Evolutionary conservation across 1,139 yeast species (phyloP).

Genomic region (Torulaspora pretoriensis): DNA sequence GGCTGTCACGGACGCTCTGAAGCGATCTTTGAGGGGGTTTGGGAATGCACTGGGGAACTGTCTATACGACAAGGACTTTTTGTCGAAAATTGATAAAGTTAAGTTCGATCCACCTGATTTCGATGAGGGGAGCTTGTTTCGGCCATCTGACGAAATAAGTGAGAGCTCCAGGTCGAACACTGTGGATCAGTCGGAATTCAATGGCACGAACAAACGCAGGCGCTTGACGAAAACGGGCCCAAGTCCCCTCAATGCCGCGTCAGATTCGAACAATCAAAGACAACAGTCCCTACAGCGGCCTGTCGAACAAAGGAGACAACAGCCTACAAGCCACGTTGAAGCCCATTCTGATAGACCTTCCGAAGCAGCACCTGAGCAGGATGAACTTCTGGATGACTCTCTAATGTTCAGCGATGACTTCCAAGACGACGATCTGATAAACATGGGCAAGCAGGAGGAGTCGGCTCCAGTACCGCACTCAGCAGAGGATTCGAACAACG

Average conservation of each 20-base stretch:
- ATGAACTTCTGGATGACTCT: slow-evolving; percentile 58
- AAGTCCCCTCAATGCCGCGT: not conserved
- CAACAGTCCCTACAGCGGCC: slow-evolving; percentile 14
- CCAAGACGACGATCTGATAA: slow-evolving; percentile 34
- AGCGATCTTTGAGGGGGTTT: slow-evolving; percentile 70
- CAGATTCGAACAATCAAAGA: slow-evolving; percentile 2
- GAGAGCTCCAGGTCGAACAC: slow-evolving; percentile 34
- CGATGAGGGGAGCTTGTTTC: slow-evolving; percentile 45
- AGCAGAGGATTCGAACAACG: slow-evolving; percentile 3
- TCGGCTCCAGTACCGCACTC: slow-evolving; percentile 4
- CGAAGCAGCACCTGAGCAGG: slow-evolving; percentile 24
- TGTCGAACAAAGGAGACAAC: slow-evolving; percentile 7
- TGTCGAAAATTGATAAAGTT: slow-evolving; percentile 46
- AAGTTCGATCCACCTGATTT: slow-evolving; percentile 52
- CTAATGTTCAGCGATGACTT: slow-evolving; percentile 63
- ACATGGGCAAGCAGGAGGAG: slow-evolving; percentile 19
- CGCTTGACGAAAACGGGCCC: slow-evolving; percentile 15
- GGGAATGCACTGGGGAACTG: slow-evolving; percentile 81
- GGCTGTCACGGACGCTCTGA: slow-evolving; percentile 76
- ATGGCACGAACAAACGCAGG: slow-evolving; percentile 21
- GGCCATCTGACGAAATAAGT: slow-evolving; percentile 38
- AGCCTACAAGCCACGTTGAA: slow-evolving; percentile 8
- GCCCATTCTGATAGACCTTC: slow-evolving; percentile 11
- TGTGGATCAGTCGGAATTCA: slow-evolving; percentile 16
- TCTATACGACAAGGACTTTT: slow-evolving; percentile 63